Conservation (phyloP, 1,284 basidiomycete genomes). For the Ceratobasidium sp. region DNA sequence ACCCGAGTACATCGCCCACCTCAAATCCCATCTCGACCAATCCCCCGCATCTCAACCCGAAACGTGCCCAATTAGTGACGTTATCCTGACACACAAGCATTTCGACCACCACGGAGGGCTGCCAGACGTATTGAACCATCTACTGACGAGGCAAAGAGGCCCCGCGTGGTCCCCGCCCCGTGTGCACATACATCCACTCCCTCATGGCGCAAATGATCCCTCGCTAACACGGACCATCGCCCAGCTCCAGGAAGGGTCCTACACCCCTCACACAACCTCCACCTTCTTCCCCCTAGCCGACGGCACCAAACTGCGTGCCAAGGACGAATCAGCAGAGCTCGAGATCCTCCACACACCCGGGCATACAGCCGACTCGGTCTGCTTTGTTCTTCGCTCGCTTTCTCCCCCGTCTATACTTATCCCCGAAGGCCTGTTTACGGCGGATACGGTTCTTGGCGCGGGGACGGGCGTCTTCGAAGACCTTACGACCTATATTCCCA, state of each 20-base stretch:
- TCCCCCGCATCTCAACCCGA: slow-evolving; percentile 52
- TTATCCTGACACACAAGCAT: slow-evolving; percentile 93
- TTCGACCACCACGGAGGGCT: slow-evolving; percentile 83
- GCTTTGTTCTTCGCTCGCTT: slow-evolving; percentile 64
- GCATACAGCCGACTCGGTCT: slow-evolving; percentile 90
- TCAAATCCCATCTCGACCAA: slow-evolving; percentile 66
- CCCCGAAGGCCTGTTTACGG: slow-evolving; percentile 82
- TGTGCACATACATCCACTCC: slow-evolving; percentile 73
- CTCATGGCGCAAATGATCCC: slow-evolving; percentile 16
- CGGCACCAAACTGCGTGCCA: slow-evolving; percentile 50
- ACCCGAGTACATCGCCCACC: slow-evolving; percentile 72
- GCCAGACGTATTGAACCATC: slow-evolving; percentile 3
- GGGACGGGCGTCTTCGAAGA: slow-evolving; percentile 93
- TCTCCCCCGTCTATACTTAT: slow-evolving; percentile 48
- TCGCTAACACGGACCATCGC: slow-evolving; percentile 16
- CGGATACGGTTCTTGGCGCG: slow-evolving; percentile 91
- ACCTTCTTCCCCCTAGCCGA: slow-evolving; percentile 37
- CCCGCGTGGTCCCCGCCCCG: slow-evolving; percentile 67
- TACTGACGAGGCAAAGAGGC: not conserved
- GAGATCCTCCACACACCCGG: slow-evolving; percentile 87
- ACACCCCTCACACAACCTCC: slow-evolving; percentile 4
- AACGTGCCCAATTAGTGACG: slow-evolving; percentile 69
- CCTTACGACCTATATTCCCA: slow-evolving; percentile 75
- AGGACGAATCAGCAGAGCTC: slow-evolving; percentile 55
- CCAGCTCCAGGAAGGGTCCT: slow-evolving; percentile 7